phyloP scores from a whole-genome alignment of 495 filamentous ascomycete species.

The Daldinia decipiens region DNA sequence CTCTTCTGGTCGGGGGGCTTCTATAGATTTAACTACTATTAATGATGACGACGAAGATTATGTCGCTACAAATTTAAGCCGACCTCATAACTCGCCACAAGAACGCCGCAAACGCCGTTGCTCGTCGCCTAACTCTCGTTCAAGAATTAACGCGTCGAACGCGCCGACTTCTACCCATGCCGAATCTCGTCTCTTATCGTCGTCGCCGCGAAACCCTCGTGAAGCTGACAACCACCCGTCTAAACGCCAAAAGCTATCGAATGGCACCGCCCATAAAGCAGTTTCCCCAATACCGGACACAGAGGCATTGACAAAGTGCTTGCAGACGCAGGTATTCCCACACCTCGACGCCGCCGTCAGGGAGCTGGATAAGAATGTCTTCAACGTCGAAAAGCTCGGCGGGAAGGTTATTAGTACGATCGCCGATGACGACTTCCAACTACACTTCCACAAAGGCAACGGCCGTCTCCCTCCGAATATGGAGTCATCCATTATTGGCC shows the following conservation, averaged over 20 bases:
- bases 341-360: conserved; percentile 45
- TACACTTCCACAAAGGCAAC: conserved; percentile 30
- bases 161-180: conserved; percentile 1
- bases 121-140: neutral
- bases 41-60: conserved; percentile 20
- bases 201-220: neutral
- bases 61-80: neutral
- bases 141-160: neutral
- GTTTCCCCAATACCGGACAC: conserved; percentile 16
- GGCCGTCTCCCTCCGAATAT: conserved; percentile 28
- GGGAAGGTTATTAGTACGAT: conserved; percentile 37
- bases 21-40: conserved; percentile 23
- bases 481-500: conserved; percentile 27
- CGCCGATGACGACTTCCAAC: conserved; percentile 39
- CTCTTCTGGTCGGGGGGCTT: conserved; percentile 5
- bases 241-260: conserved; percentile 32
- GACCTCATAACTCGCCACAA: neutral
- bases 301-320: conserved; percentile 40
- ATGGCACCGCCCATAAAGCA: neutral
- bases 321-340: conserved; percentile 52
- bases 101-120: neutral
- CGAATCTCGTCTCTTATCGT: neutral
- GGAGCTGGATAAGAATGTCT: conserved; percentile 31
- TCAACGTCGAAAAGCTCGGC: conserved; percentile 44
- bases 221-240: conserved; percentile 7